Base-by-base conservation (phyloP, 2,329 filamentous ascomycete species). In the Bimuria novae-zelandiae region DNA sequence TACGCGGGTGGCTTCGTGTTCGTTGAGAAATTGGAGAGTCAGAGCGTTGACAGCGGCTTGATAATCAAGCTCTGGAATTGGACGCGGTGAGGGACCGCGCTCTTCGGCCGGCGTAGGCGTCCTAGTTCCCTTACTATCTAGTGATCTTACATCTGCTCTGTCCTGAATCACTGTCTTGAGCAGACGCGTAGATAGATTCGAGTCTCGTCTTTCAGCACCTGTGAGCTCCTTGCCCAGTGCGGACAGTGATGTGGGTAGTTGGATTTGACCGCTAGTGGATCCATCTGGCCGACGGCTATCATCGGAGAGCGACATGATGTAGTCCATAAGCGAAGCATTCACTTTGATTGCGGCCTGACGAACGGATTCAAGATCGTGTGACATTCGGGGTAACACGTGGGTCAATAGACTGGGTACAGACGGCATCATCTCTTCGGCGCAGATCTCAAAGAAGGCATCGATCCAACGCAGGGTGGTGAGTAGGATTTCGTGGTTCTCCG, bases 361-460 rank as follows among this genome's bases (percentile, higher is more conserved):
- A 56, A 97, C 95, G 37, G 88, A 86, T 60, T 97, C 92, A 11
- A 94, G 89, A 47, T 89, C 90, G 67, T 92, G 96, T 4, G 93
- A 93, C 83, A 99, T 91, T 23, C 92, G 92, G 14, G 94, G 95
- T 23, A 99, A 82, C 51, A 99, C 89, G 67, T 97, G 90, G 1
- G 92, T 91, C 37, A 99, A 78, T 25, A 99, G 87, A 62, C 91
- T 90, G 19, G 95, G 95, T 0, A 96, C 94, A 72, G 97, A 97
- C 3, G 90, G 89, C 36, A 99, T 81, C 3, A 99, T 95, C 67
- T 99, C 94, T 70, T 97, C 94, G 0, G 94, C 93, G 64, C 92
- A 97, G 40, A 99, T 97, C 59, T 97, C 92, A 62, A 99, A 89
- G 71, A 99, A 97, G 54, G 89, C 89, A 61, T 97, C 92, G 59